phyloP scores from a whole-genome alignment of 2,329 filamentous ascomycete genomes.

The Thielaviopsis musarum region DNA sequence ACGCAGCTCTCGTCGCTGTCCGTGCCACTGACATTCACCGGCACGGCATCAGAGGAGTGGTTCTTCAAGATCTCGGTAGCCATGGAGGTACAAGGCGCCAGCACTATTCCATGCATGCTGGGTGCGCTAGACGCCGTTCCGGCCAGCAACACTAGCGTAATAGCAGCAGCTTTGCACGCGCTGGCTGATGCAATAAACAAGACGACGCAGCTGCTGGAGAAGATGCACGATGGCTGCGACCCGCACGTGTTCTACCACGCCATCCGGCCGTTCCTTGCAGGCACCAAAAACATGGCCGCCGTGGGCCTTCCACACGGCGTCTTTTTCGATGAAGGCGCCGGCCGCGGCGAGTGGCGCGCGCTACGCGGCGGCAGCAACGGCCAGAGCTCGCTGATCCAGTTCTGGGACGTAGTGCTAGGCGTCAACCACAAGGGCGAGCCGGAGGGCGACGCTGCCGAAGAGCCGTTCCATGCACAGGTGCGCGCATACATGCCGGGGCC shows the following conservation, averaged over 20 bases:
- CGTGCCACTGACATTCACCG: constrained; percentile 79
- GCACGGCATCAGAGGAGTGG: constrained; percentile 92
- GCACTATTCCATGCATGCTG: constrained; percentile 77
- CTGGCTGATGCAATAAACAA: constrained; percentile 83
- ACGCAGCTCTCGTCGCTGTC: constrained; percentile 76
- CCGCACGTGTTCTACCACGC: constrained; percentile 89
- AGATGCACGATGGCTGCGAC: constrained; percentile 92
- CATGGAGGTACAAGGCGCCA: constrained; percentile 80
- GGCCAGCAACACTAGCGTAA: constrained; percentile 45
- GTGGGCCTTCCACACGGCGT: constrained; percentile 79
- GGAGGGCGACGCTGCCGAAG: constrained; percentile 21
- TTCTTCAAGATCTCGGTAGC: constrained; percentile 96
- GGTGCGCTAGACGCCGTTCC: constrained; percentile 68
- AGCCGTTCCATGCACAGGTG: constrained; percentile 97
- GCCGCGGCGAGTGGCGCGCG: constrained; percentile 53
- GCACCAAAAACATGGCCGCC: constrained; percentile 94
- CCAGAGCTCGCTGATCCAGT: constrained; percentile 91
- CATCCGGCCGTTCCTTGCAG: constrained; percentile 84
- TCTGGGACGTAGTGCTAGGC: constrained; percentile 85
- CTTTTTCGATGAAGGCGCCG: constrained; percentile 67
- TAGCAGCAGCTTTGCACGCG: constrained; percentile 55
- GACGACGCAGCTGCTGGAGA: constrained; percentile 56
- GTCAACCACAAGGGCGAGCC: constrained; percentile 45
- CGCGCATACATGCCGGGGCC: constrained; percentile 89
- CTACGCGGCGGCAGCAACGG: constrained; percentile 92